phyloP scores from a whole-genome alignment of 371 early-diverging fungal genomes.

The Dichotomocladium elegans region DNA sequence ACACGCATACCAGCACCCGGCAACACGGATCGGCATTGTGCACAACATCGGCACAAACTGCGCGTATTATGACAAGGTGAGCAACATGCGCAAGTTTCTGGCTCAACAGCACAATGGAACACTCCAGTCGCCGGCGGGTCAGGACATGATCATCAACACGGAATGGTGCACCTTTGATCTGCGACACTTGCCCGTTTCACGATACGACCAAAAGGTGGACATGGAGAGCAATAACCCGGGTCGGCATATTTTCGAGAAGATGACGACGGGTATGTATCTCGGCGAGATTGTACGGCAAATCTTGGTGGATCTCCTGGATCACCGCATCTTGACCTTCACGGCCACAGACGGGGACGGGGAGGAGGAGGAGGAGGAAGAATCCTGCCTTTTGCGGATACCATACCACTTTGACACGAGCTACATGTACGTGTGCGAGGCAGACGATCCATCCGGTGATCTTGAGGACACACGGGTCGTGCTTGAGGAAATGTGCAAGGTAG shows the following conservation, averaged over 20 bases:
- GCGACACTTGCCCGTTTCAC: conserved; percentile 70
- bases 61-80: conserved; percentile 65
- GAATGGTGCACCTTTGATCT: conserved; percentile 82
- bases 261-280: conserved; percentile 91
- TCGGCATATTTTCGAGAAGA: conserved; percentile 86
- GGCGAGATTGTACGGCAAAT: conserved; percentile 86
- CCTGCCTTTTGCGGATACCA: conserved; percentile 37
- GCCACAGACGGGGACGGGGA: too few relatives aligned
- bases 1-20: conserved; percentile 83
- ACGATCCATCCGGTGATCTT: conserved; percentile 23
- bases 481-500: conserved; percentile 41
- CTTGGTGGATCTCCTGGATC: conserved; percentile 68
- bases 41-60: conserved; percentile 95
- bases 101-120: conserved; percentile 19
- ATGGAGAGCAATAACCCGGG: conserved; percentile 67
- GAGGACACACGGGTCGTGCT: conserved; percentile 41
- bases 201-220: conserved; percentile 79
- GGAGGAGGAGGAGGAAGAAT: too few relatives aligned
- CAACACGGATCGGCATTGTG: conserved; percentile 86
- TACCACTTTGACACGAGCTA: conserved; percentile 80
- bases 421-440: conserved; percentile 61
- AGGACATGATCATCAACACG: conserved; percentile 85
- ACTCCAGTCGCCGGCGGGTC: conserved; percentile 24
- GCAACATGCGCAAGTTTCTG: conserved; percentile 28
- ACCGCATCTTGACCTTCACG: conserved; percentile 63